These are phyloP conservation scores for Yarrowia alimentaria DNA, from an alignment of 805 yeast genomes.

Conservation along the genomic window DNA sequence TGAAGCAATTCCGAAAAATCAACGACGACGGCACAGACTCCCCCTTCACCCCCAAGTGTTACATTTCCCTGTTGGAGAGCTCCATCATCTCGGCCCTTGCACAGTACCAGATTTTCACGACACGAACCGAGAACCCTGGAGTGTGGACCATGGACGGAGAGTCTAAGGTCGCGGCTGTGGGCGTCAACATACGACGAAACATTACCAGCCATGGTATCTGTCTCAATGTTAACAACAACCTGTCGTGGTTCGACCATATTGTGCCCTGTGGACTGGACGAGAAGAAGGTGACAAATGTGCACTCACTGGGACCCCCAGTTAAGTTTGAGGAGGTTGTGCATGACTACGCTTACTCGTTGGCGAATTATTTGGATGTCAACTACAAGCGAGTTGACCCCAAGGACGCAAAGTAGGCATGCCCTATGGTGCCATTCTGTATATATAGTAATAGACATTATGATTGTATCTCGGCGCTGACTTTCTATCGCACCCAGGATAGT, in stretches of 20 bases:
- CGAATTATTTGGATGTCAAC: constrained; percentile 39
- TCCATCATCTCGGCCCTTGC: constrained; percentile 52
- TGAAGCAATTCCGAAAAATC: constrained; percentile 50
- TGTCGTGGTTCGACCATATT: constrained; percentile 64
- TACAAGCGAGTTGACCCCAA: constrained; percentile 22
- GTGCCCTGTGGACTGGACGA: constrained; percentile 84
- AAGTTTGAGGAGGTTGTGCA: constrained; percentile 45
- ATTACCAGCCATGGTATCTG: constrained; percentile 90
- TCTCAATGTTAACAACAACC: constrained; percentile 72
- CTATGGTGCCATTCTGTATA: too few species aligned
- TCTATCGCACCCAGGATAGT: too few species aligned
- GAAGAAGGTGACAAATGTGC: constrained; percentile 55
- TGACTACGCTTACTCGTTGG: constrained; percentile 48
- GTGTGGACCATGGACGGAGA: constrained; percentile 66
- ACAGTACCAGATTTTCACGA: constrained; percentile 44
- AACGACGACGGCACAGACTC: constrained; percentile 33
- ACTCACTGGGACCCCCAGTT: constrained; percentile 35
- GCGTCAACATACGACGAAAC: constrained; percentile 79
- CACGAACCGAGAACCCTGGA: constrained; percentile 73
- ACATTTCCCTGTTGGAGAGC: constrained; percentile 60
- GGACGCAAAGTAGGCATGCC: too few species aligned
- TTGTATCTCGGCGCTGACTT: too few species aligned
- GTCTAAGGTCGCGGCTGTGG: constrained; percentile 79
- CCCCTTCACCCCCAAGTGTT: constrained; percentile 48
- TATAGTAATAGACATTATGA: too few species aligned